Base-by-base conservation (phyloP, 2,329 filamentous ascomycete genomes). In the Colletotrichum cereale region DNA sequence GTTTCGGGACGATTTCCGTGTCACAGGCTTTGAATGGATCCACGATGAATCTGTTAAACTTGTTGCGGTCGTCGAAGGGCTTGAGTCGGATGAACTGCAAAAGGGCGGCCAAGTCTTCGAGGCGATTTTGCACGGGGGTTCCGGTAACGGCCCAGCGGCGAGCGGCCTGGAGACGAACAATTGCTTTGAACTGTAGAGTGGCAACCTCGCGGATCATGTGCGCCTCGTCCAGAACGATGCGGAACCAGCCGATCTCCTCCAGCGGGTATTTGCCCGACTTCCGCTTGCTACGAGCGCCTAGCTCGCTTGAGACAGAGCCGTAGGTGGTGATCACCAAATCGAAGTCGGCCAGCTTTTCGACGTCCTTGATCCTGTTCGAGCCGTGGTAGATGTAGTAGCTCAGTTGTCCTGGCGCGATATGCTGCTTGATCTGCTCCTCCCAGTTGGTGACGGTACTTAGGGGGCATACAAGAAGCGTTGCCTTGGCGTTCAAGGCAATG, bases 91-190 rank as follows among this genome's bases (percentile, higher is more conserved):
- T 84, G 78, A 98, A 98, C 40, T 92, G 93, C 70, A 97, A 90
- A 3, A 98, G 85, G 1, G 96, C 93, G 18, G 94, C 93, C 29
- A 98, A 86, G 79, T 99, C 96, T 74, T 97, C 95, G 2, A 98
- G 86, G 5, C 93, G 91, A 78, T 99, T 99, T 81, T 98, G 96
- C 11, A 98, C 93, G 0, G 95, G 96, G 0, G 96, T 98, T 66
- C 96, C 96, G 0, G 96, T 98, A n/a, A 98, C 94, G 3, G 95
- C 96, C 96, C 96, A 99, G 42, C 95, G 91, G 40, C 95, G 90
- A 77, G 93, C 89, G 2, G 95, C 93, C 72, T 93, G 88, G 3
- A 98, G 85, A 26, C 90, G 88, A 74, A 94, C 95, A 26, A 96
- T 93, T 3, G 94, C 93, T 79, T 95, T 94, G 65, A 95, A 97